A percentile compares a stretch with the other conserved stretches of the same genome.
These are phyloP conservation scores for Adansonia rubrostipa DNA, from an alignment of 441 rosid genomes.

Conservation along the genomic window DNA sequence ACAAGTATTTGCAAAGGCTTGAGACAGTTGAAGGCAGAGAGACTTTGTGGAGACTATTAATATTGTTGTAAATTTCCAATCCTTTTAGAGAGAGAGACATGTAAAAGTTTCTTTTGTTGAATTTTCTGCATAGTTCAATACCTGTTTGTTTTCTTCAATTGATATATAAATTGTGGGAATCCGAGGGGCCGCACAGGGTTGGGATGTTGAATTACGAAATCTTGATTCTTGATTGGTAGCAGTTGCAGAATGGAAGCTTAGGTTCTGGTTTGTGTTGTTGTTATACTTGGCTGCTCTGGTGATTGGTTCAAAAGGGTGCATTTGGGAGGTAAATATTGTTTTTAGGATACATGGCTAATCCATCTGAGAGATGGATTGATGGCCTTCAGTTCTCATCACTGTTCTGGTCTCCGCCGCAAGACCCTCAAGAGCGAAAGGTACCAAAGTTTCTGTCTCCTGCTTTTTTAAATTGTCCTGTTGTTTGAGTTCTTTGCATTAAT, in stretches of 20 bases:
- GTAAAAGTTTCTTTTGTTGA: slow-evolving; percentile 26
- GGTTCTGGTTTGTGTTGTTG: slow-evolving; percentile 14
- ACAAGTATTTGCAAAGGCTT: slow-evolving; percentile 3
- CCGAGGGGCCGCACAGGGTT: slow-evolving; percentile 25
- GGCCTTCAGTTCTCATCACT: slow-evolving; percentile 89
- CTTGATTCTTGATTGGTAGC: slow-evolving; percentile 63
- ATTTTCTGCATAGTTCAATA: slow-evolving; percentile 17
- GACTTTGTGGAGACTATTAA: slow-evolving; percentile 16
- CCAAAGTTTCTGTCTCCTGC: slow-evolving; percentile 3
- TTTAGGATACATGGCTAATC: slow-evolving; percentile 56
- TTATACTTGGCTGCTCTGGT: slow-evolving; percentile 10
- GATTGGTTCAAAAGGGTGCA: slow-evolving; percentile 19
- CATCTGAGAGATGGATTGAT: slow-evolving; percentile 93
- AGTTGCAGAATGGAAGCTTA: slow-evolving; percentile 29
- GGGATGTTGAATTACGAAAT: slow-evolving; percentile 62
- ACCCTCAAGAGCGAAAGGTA: slow-evolving; percentile 83
- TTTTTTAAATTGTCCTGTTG: not conserved
- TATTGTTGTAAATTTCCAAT: slow-evolving; percentile 15
- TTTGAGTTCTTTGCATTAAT: not conserved
- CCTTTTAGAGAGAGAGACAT: slow-evolving; percentile 31
- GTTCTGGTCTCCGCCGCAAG: slow-evolving; percentile 90
- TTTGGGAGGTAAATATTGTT: slow-evolving; percentile 17
- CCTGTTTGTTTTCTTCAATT: slow-evolving; percentile 23
- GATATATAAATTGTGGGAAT: slow-evolving; percentile 33
- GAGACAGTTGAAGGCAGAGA: not conserved